Base-by-base conservation (phyloP, 225 moss, liverwort and hornwort species). In the Physcomitrium patens region DNA sequence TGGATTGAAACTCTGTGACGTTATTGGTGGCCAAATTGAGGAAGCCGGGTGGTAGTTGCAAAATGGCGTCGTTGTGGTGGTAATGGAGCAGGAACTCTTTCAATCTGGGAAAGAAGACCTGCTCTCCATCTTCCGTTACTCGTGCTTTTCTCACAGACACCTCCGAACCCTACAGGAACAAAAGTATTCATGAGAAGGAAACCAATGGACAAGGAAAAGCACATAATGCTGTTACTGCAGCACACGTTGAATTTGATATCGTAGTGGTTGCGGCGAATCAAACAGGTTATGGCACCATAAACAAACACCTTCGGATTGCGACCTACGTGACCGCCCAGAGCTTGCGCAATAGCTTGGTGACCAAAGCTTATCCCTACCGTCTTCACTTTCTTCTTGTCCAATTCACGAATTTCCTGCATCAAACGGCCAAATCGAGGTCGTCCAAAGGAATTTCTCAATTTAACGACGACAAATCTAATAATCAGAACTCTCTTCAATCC, bases 351-450 rank as follows among this genome's bases (percentile, higher is more conserved):
- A 27, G 84, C 88, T 78, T 91, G 86, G 62, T 91, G 90, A 8
- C 90, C 90, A 56, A 91, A 91, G 76, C 86, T 86, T 67, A 91
- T 87, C 10, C 88, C 90, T 22, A 87, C 87, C 18, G 90, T 90
- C 79, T 82, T 87, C 13, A 90, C 62, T 55, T 88, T 86, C 65
- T 67, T 78, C 69, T 72, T 77, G 55, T 88, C 90, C 63, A 86
- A 68, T 10, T 54, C 67, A 64, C 62, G 60, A 18, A 91, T 86
- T 66, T 88, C 85, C 80, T 88, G 75, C 18, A 15, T 43, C 64
- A 12, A 31, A 16, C 37, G 24, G 17, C 41, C 62, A 42, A 37
- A 42, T 7, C 14, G 37, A 57, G 12, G 12, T 60, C 60, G 15
- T 24, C 60, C 12, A 41, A 17, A 4, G n/a, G n/a, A n/a, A n/a